These are phyloP conservation scores for Aureobasidium pullulans DNA, from an alignment of 2,329 filamentous ascomycete genomes.

Conservation along the genomic window DNA sequence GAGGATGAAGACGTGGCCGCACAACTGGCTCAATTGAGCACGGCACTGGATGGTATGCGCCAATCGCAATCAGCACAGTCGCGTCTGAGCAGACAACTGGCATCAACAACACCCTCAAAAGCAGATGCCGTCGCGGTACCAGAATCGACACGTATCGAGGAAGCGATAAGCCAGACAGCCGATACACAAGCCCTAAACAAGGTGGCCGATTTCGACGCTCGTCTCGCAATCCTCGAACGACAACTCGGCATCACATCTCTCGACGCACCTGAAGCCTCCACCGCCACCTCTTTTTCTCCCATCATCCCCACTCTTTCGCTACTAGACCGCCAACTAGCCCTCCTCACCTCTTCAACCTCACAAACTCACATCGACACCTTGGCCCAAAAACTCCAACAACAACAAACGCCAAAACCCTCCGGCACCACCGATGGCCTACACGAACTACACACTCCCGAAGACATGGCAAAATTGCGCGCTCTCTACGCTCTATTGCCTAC, in stretches of 20 bases:
- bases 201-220: slow-evolving; percentile 79
- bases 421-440: slow-evolving; percentile 18
- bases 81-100: slow-evolving; percentile 10
- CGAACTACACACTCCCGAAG: slow-evolving; percentile 46
- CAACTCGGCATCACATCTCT: slow-evolving; percentile 67
- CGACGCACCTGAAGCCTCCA: slow-evolving; percentile 51
- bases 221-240: slow-evolving; percentile 71
- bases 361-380: slow-evolving; percentile 62
- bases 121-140: neutral
- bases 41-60: slow-evolving; percentile 14
- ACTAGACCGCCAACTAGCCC: slow-evolving; percentile 72
- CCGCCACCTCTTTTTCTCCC: slow-evolving; percentile 49
- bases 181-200: slow-evolving; percentile 61
- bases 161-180: slow-evolving; percentile 6
- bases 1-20: slow-evolving; percentile 37
- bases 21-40: slow-evolving; percentile 13
- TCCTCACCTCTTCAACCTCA: slow-evolving; percentile 61
- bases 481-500: slow-evolving; percentile 83
- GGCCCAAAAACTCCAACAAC: slow-evolving; percentile 59
- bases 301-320: slow-evolving; percentile 75
- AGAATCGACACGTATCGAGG: neutral
- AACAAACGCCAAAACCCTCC: slow-evolving; percentile 14
- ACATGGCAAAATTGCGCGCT: slow-evolving; percentile 80
- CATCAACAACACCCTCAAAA: neutral
- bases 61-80: slow-evolving; percentile 15